Evolutionary conservation across 306 rosid genomes (phyloP), one percentile per base, ranked within the genome.

Genomic region (Elaeagnus macrophylla): DNA sequence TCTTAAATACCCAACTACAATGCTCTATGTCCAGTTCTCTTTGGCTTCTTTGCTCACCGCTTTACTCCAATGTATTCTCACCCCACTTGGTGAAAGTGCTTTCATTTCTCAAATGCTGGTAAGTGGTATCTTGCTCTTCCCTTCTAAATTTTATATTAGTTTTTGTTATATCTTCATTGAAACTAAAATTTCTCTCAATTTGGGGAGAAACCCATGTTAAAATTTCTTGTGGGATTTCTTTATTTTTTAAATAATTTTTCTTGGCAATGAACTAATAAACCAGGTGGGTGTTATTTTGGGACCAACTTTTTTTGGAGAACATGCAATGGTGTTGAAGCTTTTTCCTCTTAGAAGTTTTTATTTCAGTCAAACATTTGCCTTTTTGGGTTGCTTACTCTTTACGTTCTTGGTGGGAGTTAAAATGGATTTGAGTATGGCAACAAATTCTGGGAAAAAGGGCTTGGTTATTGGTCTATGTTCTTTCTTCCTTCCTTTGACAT

Each of bases 21-120:
- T 75, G 13, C 49, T 85, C 19, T 1, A 25, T 42, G 38, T 77
- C 0, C 94, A 85, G 48, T 68, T 56, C 13, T 38, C 81, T 38
- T 0, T 81, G 35, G 56, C 68, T 5, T 58, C 69, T 6, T 8
- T 70, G 13, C 41, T 75, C 37, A 57, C 77, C 53, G 0, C 66
- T 45, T 12, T 51, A 12, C 51, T 81, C 7, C 75, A 67, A 12
- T 1, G 42, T 39, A 0, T 85, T 36, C 81, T 85, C 61, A n/a
- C 53, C 59, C 89, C 86, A 14, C 37, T 81, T 2, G 94, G 82
- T 0, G 57, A 62, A 32, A 67, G 62, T 15, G 60, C 64, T 54
- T 85, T 77, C 71, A 32, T 75, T 51, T 65, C 89, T 6, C 80
- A 75, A 10, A 39, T 81, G 76, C 67, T 79, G 75, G 89, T 81